phyloP scores from a whole-genome alignment of 2,329 filamentous ascomycete genomes.

The Penicillium sp. region DNA sequence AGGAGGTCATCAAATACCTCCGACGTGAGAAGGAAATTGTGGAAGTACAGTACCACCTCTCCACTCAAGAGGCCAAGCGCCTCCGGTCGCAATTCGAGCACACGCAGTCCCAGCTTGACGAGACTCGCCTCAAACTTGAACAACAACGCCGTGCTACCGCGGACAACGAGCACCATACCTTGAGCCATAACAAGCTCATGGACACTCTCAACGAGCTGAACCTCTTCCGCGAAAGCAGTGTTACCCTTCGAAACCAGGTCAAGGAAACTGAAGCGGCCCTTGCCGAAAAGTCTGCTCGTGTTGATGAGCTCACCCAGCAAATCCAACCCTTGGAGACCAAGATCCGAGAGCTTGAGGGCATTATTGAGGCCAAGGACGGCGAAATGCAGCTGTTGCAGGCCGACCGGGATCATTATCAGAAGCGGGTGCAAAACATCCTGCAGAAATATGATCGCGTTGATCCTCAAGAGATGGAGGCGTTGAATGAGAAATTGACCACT shows the following conservation, averaged over 20 bases:
- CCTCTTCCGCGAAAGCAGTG: constrained; percentile 91
- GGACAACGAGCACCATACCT: constrained; percentile 73
- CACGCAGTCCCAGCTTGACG: constrained; percentile 84
- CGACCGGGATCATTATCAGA: constrained; percentile 93
- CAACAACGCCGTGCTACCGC: constrained; percentile 81
- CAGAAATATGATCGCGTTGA: constrained; percentile 96
- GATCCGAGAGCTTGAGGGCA: constrained; percentile 81
- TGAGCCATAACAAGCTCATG: constrained; percentile 88
- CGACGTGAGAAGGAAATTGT: constrained; percentile 97
- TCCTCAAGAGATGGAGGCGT: constrained; percentile 85
- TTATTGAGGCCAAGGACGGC: constrained; percentile 79
- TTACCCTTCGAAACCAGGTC: constrained; percentile 85
- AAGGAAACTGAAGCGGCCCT: constrained; percentile 78
- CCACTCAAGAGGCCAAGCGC: constrained; percentile 84
- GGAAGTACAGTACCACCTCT: constrained; percentile 93
- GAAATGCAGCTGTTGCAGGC: constrained; percentile 88
- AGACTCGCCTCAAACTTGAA: constrained; percentile 84
- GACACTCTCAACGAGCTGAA: constrained; percentile 96
- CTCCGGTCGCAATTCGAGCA: constrained; percentile 90
- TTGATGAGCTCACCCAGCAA: constrained; percentile 75
- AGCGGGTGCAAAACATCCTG: constrained; percentile 92
- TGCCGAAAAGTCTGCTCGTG: constrained; percentile 72
- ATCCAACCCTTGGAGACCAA: constrained; percentile 83
- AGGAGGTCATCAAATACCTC: constrained; percentile 89
- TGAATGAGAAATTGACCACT: constrained; percentile 76